Conservation (phyloP, 768 basidiomycete genomes). For the Daedalea quercina region DNA sequence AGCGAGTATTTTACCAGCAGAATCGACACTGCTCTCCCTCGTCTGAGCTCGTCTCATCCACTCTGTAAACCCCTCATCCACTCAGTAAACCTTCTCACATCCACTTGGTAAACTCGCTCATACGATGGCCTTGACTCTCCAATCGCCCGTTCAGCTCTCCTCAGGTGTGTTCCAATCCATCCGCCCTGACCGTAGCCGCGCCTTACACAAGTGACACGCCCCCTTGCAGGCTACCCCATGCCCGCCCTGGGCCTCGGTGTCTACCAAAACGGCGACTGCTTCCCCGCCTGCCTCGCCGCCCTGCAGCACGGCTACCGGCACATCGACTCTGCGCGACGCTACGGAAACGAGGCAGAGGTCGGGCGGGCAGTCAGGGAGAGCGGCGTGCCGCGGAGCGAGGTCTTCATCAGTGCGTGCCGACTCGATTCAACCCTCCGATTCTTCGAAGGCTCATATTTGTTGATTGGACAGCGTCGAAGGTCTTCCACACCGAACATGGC, state of each 20-base stretch:
- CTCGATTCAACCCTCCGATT: too few relatives aligned
- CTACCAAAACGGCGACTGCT: slow-evolving; percentile 56
- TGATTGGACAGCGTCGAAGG: slow-evolving; percentile 53
- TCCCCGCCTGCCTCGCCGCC: slow-evolving; percentile 50
- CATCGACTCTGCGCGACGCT: slow-evolving; percentile 67
- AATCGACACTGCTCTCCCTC: too few relatives aligned
- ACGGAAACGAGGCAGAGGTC: slow-evolving; percentile 58
- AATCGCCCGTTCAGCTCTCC: too few relatives aligned
- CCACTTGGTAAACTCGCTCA: too few relatives aligned
- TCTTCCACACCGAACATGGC: slow-evolving; percentile 48
- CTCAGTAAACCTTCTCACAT: too few relatives aligned
- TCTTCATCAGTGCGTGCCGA: slow-evolving; percentile 76
- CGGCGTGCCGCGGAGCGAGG: slow-evolving; percentile 45
- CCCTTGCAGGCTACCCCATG: slow-evolving; percentile 52
- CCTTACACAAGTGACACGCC: too few relatives aligned
- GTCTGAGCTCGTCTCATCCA: too few relatives aligned
- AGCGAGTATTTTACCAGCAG: too few relatives aligned
- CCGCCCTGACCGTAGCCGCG: too few relatives aligned
- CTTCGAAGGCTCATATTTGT: not conserved
- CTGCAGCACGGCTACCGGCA: slow-evolving; percentile 68
- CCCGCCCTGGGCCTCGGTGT: slow-evolving; percentile 67
- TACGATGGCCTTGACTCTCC: too few relatives aligned
- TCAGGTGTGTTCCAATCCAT: too few relatives aligned
- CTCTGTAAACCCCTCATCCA: too few relatives aligned
- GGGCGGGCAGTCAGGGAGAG: slow-evolving; percentile 53